Evolutionary conservation across 495 filamentous ascomycete genomes (phyloP), one percentile per base, ranked within the genome.

Genomic region (Pyrenopolyporus hunteri): DNA sequence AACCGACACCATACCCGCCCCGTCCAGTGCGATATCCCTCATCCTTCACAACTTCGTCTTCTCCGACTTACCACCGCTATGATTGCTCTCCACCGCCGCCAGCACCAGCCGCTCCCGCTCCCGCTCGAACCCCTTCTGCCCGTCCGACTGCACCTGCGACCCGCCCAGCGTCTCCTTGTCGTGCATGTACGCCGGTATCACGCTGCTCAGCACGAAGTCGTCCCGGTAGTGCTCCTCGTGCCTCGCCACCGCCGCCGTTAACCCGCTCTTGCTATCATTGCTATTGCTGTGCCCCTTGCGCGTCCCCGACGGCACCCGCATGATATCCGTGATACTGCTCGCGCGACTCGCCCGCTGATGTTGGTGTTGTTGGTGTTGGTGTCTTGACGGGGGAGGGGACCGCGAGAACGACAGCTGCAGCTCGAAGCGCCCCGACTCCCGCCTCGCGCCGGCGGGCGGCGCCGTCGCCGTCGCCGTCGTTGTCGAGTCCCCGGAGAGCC

Each of bases 111-210:
- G 44, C 44, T 51, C 55, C 0, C 32, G 36, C 35, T 64, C 48
- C 11, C 61, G 47, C 35, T 54, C 28, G 31, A 59, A 64, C n/a
- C 61, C 61, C 26, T 23, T n/a, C 28, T 50, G 61, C 13, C 56
- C 61, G 4, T 64, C 61, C 2, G 55, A 59, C 37, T 13, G 28
- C 13, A 65, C 33, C 17, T 53, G 49, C 5, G 56, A 56, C 31
- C 46, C 49, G 11, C 37, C 50, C 11, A 33, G 3, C 4, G 44
- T 32, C 23, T 64, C 55, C 22, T 26, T 54, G 22, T 44, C 42
- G 37, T 35, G 4, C 32, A 48, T 33, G 3, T 32, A 36, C 19
- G 16, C 49, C 14, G 62, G 62, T 0, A 56, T 25, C 3, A 59
- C 56, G 32, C 50, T 33, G 23, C 35, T 26, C 19, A 51, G 37